A percentile compares a stretch with the other conserved stretches of the same genome.
phyloP scores from a whole-genome alignment of 192 early-diverging fungal genomes.

The Cetraspora pellucida region DNA sequence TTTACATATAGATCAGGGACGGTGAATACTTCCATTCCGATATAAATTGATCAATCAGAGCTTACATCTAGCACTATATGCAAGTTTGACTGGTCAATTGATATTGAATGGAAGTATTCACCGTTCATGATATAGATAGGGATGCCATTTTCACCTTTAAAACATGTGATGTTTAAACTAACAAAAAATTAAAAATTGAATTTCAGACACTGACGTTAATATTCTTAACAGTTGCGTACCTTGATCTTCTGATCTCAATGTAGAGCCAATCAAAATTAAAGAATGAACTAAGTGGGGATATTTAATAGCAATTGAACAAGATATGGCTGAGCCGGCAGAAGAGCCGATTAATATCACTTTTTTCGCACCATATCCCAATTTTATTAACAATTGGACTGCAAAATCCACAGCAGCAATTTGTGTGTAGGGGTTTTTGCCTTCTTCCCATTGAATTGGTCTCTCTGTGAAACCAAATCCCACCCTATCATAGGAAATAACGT shows the following conservation, averaged over 20 bases:
- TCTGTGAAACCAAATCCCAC: constrained; percentile 28
- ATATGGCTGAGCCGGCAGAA: constrained; percentile 1
- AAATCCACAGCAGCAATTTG: constrained; percentile 11
- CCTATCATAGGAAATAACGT: constrained; percentile 32
- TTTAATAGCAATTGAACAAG: background rate
- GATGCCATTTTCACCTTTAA: too few relatives aligned
- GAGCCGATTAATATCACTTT: background rate
- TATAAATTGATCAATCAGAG: too few relatives aligned
- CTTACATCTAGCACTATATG: too few relatives aligned
- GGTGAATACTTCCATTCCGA: too few relatives aligned
- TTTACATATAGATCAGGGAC: too few relatives aligned
- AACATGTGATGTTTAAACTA: too few relatives aligned
- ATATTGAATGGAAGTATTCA: too few relatives aligned
- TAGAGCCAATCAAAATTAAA: constrained; percentile 8
- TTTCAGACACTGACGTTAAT: too few relatives aligned
- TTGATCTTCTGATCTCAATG: constrained; percentile 20
- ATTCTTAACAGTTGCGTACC: too few relatives aligned
- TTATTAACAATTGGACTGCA: background rate
- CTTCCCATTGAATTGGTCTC: constrained; percentile 19
- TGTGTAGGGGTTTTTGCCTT: constrained; percentile 23
- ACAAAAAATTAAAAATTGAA: background rate
- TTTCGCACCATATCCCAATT: background rate
- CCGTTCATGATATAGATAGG: too few relatives aligned
- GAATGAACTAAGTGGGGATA: constrained; percentile 1
- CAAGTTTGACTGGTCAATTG: too few relatives aligned